Base-by-base conservation (phyloP, 768 basidiomycete species). In the Chalciporus piperatus region DNA sequence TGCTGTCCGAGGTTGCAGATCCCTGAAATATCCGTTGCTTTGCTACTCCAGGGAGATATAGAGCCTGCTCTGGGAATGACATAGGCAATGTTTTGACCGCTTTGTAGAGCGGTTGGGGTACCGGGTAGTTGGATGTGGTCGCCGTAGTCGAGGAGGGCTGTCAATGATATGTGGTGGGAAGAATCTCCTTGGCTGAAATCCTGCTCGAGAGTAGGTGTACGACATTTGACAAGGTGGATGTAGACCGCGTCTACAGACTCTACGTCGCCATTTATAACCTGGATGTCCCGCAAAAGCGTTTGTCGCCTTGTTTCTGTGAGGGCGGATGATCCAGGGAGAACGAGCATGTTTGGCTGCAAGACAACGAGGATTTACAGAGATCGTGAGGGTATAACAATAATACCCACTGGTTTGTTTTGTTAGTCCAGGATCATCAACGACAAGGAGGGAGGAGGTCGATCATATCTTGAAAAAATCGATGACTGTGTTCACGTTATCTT, bases 11-110 rank as follows among this genome's bases (percentile, higher is more conserved):
- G 83, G 47, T 86, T 87, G 73, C 97, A 99, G 47, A 98, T 82
- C 9, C 72, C 73, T 19, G 95, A 81, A 49, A 99, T 98, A 66
- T 99, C 95, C 0, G 96, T 98, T 2, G 97, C 96, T 72, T 99
- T 99, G 70, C 91, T 96, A 6, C 96, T 98, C 97, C 97, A 99
- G 2, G 97, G 95, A 4, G 96, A 98, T 61, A 98, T 87, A 4
- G 95, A 94, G 4, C 96, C 95, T 8, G 83, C 78, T 51, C 95
- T 75, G 11, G 95, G 95, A 6, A 89, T 72, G 37, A 97, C 83
- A 65, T 83, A 96, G 38, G 84, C 71, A 11, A 84, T 72, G 44
- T 81, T 80, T 23, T 59, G 51, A 39, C 55, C 57, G 10, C 64
- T 64, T 16, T 64, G 62, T 45, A 74, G 60, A 23, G 68, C 62